Evolutionary conservation across 129 eudicot species (phyloP).

Genomic region (Centrapalus pauciflorus): DNA sequence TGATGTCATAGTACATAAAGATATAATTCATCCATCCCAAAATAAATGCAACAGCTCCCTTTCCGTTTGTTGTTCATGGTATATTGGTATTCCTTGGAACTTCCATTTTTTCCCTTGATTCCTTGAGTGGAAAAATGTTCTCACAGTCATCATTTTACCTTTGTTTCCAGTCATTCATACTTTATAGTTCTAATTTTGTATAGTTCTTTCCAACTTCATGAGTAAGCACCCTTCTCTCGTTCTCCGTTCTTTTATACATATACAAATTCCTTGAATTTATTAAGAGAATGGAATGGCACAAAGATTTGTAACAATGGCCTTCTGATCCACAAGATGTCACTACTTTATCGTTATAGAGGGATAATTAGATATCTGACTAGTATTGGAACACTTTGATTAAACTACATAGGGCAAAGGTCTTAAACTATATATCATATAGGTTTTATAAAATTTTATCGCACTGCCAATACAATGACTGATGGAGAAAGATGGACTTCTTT

Average conservation of each 20-base stretch:
- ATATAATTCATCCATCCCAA: not conserved
- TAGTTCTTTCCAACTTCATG: too few relatives aligned
- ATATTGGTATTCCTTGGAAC: not conserved
- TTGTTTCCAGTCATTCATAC: not conserved
- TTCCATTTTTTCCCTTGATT: too few relatives aligned
- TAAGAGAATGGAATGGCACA: too few relatives aligned
- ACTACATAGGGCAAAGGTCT: not conserved
- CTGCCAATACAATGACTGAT: not conserved
- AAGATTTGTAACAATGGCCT: too few relatives aligned
- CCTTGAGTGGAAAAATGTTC: too few relatives aligned
- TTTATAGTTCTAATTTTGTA: not conserved
- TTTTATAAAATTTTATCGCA: not conserved
- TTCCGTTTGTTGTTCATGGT: not conserved
- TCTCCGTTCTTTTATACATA: too few relatives aligned
- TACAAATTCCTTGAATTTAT: too few relatives aligned
- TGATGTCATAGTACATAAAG: not conserved
- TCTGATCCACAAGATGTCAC: not conserved
- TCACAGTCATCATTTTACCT: not conserved
- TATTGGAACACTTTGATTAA: not conserved
- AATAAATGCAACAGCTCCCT: not conserved
- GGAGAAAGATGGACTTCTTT: too few relatives aligned
- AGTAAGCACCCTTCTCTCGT: too few relatives aligned
- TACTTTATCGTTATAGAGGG: not conserved
- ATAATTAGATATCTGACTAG: not conserved
- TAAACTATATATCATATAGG: not conserved